A percentile compares a stretch with the other conserved stretches of the same genome.
These are phyloP conservation scores for Ganoderma meredithae DNA, from an alignment of 1,284 basidiomycete genomes.

Conservation along the genomic window DNA sequence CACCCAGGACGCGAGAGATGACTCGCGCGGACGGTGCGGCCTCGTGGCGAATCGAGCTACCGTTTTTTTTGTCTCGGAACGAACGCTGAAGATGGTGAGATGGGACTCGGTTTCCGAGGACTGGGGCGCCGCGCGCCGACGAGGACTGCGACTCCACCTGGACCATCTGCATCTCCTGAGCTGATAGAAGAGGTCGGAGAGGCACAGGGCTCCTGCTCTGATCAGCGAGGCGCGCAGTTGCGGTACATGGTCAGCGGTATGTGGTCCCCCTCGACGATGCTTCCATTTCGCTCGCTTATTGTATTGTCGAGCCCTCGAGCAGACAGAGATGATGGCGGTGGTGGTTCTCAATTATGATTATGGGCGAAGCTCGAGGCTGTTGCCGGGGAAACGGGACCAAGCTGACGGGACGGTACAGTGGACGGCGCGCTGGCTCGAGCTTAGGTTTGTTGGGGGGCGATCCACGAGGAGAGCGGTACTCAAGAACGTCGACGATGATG, in stretches of 20 bases:
- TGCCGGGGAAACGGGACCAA: conserved; percentile 3
- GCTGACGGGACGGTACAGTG: not conserved
- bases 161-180: not conserved
- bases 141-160: not conserved
- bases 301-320: not conserved
- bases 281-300: conserved; percentile 2
- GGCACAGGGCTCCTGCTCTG: not conserved
- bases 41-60: not conserved
- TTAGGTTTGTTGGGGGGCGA: conserved; percentile 3
- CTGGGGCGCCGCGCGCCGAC: not conserved
- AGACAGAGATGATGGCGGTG: not conserved
- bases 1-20: not conserved
- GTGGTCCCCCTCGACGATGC: not conserved
- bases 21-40: conserved; percentile 1
- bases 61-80: not conserved
- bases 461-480: not conserved
- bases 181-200: not conserved
- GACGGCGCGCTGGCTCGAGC: not conserved
- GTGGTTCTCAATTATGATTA: not conserved
- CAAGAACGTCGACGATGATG: not conserved
- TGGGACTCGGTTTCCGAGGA: not conserved
- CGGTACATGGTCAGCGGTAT: not conserved
- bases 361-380: conserved; percentile 1
- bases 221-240: conserved; percentile 1
- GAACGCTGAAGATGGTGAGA: not conserved